Evolutionary conservation across 805 yeast species (phyloP).

Genomic region (Ogataea pilisensis): DNA sequence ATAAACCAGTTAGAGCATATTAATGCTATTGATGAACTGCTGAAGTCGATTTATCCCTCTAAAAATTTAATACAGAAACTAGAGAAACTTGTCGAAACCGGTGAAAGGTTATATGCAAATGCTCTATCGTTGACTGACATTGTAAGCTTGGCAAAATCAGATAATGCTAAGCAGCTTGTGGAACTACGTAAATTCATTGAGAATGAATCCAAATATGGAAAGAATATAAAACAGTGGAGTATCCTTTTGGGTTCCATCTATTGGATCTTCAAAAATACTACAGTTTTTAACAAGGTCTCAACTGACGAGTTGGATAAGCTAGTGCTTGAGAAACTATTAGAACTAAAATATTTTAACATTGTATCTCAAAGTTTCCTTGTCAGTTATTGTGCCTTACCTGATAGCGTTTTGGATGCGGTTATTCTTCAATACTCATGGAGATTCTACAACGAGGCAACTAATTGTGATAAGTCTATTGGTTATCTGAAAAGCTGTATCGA

Average conservation of each 20-base stretch:
- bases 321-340: constrained; percentile 21
- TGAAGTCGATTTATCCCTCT: constrained; percentile 12
- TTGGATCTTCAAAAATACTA: constrained; percentile 24
- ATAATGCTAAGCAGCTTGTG: constrained; percentile 15
- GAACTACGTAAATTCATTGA: constrained; percentile 25
- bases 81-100: constrained; percentile 23
- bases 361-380: constrained; percentile 13
- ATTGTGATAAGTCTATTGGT: constrained; percentile 27
- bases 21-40: constrained; percentile 3
- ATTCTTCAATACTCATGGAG: constrained; percentile 22
- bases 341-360: constrained; percentile 17
- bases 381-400: constrained; percentile 17
- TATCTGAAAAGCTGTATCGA: constrained; percentile 20
- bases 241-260: constrained; percentile 26
- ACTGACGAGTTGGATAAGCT: constrained; percentile 18
- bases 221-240: constrained; percentile 21
- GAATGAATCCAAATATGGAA: constrained; percentile 20
- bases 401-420: constrained; percentile 8
- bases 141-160: constrained; percentile 15
- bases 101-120: constrained; percentile 26
- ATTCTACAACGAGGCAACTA: constrained; percentile 26
- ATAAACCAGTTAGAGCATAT: background rate
- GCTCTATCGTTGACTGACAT: constrained; percentile 25
- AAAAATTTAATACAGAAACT: constrained; percentile 11
- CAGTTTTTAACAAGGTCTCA: constrained; percentile 23